These are phyloP conservation scores for Glycyrrhiza uralensis DNA, from an alignment of 306 rosid species.

Conservation along the genomic window DNA sequence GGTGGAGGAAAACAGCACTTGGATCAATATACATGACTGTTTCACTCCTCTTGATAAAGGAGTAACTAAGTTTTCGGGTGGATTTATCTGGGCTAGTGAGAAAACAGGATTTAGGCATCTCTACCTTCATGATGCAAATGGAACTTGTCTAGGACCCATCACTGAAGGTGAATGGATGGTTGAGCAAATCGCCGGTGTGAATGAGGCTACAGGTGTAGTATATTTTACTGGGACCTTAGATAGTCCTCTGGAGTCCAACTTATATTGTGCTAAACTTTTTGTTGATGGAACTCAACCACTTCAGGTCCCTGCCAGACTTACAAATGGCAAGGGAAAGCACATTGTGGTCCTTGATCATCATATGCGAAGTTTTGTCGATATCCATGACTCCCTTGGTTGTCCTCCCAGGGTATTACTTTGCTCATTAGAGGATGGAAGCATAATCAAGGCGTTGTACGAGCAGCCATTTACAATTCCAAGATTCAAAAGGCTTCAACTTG, in stretches of 20 bases:
- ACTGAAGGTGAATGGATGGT: constrained; percentile 99
- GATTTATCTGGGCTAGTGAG: constrained; percentile 97
- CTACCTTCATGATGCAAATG: constrained; percentile 74
- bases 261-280: constrained; percentile 64
- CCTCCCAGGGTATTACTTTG: constrained; percentile 84
- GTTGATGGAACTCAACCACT: constrained; percentile 51
- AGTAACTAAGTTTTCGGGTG: constrained; percentile 63
- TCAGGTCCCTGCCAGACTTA: constrained; percentile 71
- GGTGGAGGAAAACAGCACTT: constrained; percentile 65
- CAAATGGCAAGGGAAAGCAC: constrained; percentile 78
- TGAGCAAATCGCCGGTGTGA: constrained; percentile 89
- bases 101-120: constrained; percentile 92
- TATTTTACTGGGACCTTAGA: constrained; percentile 89
- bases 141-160: constrained; percentile 72
- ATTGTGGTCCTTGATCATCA: constrained; percentile 81
- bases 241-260: constrained; percentile 82
- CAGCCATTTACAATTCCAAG: constrained; percentile 55
- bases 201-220: constrained; percentile 73
- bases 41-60: constrained; percentile 82
- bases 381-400: constrained; percentile 67
- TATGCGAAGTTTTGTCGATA: constrained; percentile 71
- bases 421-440: constrained; percentile 79
- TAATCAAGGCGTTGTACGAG: constrained; percentile 65
- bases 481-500: constrained; percentile 70
- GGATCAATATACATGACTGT: constrained; percentile 90